Evolutionary conservation across 768 basidiomycete species (phyloP).

Genomic region (Favolaschia claudopus): DNA sequence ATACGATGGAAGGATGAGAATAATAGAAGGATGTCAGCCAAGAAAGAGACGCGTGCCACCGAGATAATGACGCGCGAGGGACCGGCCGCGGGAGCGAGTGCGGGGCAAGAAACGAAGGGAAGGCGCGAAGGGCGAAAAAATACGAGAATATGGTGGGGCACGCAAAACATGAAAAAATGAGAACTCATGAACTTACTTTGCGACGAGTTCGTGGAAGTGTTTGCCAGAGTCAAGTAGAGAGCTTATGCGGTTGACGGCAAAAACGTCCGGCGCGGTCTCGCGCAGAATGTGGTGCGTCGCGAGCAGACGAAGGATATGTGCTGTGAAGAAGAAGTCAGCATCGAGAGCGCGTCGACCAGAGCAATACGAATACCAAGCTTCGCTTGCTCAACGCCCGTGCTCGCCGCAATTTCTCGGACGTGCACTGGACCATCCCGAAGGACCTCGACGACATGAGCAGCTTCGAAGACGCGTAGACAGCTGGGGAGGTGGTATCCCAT

Average conservation of each 20-base stretch:
- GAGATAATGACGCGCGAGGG: not conserved
- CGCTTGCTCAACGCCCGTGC: constrained; percentile 50
- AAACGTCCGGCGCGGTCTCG: constrained; percentile 75
- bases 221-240: constrained; percentile 76
- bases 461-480: constrained; percentile 77
- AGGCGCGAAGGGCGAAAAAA: not conserved
- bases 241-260: constrained; percentile 74
- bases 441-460: constrained; percentile 74
- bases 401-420: constrained; percentile 52
- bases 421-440: constrained; percentile 69
- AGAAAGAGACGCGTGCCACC: too few relatives aligned
- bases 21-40: not conserved
- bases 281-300: constrained; percentile 81
- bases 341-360: not conserved
- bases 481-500: constrained; percentile 83
- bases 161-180: not conserved
- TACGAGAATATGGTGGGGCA: not conserved
- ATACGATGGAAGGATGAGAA: not conserved
- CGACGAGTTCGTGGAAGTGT: constrained; percentile 52
- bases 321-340: constrained; percentile 40
- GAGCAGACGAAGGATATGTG: constrained; percentile 76
- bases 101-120: not conserved
- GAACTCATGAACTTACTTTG: not conserved
- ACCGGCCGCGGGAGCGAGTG: not conserved
- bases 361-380: constrained; percentile 56